Conservation (phyloP, 1,139 yeast species). For the Taphrina communis region DNA sequence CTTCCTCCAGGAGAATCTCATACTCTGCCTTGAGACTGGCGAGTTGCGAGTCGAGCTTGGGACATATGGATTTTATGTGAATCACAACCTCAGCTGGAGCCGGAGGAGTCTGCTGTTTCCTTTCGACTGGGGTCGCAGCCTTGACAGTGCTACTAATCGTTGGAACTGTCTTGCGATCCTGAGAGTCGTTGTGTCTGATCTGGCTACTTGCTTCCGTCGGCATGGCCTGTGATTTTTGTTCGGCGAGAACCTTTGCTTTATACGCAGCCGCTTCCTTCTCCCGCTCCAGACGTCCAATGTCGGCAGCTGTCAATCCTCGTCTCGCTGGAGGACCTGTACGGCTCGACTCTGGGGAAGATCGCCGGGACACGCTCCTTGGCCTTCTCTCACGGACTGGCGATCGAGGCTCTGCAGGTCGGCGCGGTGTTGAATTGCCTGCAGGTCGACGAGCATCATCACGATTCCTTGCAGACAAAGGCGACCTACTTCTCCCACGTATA, state of each 20-base stretch:
- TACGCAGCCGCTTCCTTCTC: conserved; percentile 37
- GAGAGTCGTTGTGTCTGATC: neutral
- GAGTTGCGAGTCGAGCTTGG: conserved; percentile 22
- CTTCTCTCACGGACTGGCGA: conserved; percentile 2
- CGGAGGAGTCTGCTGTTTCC: neutral
- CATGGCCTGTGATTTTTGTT: conserved; percentile 8
- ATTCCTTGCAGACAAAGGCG: neutral
- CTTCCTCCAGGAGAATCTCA: conserved; percentile 2
- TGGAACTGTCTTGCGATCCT: neutral
- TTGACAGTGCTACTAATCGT: neutral
- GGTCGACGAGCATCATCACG: neutral
- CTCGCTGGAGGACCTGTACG: neutral
- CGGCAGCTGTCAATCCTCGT: conserved; percentile 33
- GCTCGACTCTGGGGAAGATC: neutral
- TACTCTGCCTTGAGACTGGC: conserved; percentile 11
- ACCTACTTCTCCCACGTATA: neutral
- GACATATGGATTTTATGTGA: conserved; percentile 12
- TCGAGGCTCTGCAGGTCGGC: neutral
- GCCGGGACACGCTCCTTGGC: neutral
- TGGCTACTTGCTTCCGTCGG: neutral
- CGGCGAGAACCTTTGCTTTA: conserved; percentile 24
- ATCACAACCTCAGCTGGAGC: conserved; percentile 9
- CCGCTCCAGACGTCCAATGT: conserved; percentile 26
- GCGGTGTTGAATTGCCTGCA: neutral
- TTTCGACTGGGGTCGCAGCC: neutral